A percentile compares a stretch with the other conserved stretches of the same genome.
These are phyloP conservation scores for Fusarium chaquense DNA, from an alignment of 2,329 filamentous ascomycete species.

Conservation along the genomic window DNA sequence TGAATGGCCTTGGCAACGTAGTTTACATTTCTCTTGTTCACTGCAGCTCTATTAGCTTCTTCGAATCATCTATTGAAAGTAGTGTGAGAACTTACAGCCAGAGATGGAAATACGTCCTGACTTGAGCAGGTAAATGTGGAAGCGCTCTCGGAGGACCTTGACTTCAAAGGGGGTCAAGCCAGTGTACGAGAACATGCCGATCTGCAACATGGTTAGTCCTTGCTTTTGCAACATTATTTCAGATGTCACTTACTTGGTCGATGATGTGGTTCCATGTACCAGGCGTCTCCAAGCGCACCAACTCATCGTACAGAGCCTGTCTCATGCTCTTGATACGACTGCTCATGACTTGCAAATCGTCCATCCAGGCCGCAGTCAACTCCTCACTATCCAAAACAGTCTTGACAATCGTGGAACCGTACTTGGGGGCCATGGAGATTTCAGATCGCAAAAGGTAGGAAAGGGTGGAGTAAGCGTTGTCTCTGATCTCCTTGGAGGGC, in stretches of 20 bases:
- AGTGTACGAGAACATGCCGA: conserved; percentile 98
- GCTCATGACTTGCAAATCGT: conserved; percentile 90
- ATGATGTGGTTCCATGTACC: conserved; percentile 97
- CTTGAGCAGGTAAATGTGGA: conserved; percentile 77
- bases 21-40: conserved; percentile 74
- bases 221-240: accelerated
- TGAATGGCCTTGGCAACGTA: conserved; percentile 92
- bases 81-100: conserved; percentile 51
- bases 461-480: conserved; percentile 30
- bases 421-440: conserved; percentile 95
- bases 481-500: conserved; percentile 74
- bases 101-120: conserved; percentile 40
- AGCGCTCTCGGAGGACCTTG: conserved; percentile 72
- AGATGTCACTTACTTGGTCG: conserved; percentile 61
- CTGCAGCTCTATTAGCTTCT: conserved; percentile 69
- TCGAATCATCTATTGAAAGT: accelerated
- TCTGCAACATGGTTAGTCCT: conserved; percentile 62
- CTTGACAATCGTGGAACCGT: conserved; percentile 88
- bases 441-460: conserved; percentile 87
- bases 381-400: conserved; percentile 83
- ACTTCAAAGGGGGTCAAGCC: conserved; percentile 80
- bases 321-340: conserved; percentile 95
- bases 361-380: conserved; percentile 91
- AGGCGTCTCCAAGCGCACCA: conserved; percentile 87
- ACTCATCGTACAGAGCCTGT: conserved; percentile 77